These are phyloP conservation scores for Solanum hybrid DNA, from an alignment of 305 asterid species.

Conservation along the genomic window DNA sequence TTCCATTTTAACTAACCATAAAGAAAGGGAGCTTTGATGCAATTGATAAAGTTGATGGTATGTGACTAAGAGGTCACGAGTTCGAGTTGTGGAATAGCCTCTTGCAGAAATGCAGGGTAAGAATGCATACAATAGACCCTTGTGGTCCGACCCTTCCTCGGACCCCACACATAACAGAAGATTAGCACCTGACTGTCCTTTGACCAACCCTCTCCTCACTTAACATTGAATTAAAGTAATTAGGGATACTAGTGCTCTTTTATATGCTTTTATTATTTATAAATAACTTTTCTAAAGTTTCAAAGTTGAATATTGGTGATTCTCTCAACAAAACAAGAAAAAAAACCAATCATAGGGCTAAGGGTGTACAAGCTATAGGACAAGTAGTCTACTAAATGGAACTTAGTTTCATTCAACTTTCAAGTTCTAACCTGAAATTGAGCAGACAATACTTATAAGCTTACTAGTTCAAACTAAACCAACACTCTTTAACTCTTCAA, in stretches of 20 bases:
- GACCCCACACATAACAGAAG: background rate
- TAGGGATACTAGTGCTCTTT: background rate
- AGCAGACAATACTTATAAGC: background rate
- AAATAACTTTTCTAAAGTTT: background rate
- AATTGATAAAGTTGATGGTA: background rate
- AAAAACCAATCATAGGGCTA: background rate
- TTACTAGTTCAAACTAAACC: background rate
- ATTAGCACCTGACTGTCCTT: accelerated
- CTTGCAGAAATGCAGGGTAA: background rate
- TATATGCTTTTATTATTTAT: background rate
- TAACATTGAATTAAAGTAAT: background rate
- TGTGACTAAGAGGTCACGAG: background rate
- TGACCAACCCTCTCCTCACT: background rate
- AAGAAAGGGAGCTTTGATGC: background rate
- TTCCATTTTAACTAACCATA: background rate
- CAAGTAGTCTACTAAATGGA: background rate
- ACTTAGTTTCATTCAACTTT: background rate
- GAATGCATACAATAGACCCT: accelerated
- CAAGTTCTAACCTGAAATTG: background rate
- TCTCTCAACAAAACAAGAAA: background rate
- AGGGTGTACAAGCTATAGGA: background rate
- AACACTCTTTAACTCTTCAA: background rate
- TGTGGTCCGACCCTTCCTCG: background rate
- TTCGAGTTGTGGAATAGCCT: background rate
- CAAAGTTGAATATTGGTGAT: background rate